Evolutionary conservation across 768 basidiomycete species (phyloP), one percentile per base, ranked within the genome.

Genomic region (Lentinus brumalis): DNA sequence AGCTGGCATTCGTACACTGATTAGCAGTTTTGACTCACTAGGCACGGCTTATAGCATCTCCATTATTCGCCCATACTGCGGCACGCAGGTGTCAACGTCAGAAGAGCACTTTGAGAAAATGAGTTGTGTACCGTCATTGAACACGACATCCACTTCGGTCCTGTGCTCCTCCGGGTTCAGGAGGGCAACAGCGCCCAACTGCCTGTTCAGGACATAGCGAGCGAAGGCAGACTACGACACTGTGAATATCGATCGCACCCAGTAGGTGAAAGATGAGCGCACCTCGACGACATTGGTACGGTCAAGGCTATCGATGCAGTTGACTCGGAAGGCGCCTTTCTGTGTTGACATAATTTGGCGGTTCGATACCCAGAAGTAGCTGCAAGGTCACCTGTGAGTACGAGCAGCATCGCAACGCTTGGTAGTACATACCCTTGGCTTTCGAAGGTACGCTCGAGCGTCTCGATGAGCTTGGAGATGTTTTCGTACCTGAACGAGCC

Each of bases 51-150:
- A 97, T 92, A 5, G 93, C 90, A 71, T 99, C 97, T 0, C 97
- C 97, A 66, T 98, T 98, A 70, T 98, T 97, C 2, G 97, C 97
- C 97, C 97, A 99, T 16, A 94, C 92, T 92, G 61, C 12, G 29
- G 16, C n/a, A 56, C 47, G 49, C 18, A 18, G 7, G 5, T 39
- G 54, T 60, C 44, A 64, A 38, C 16, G 35, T 14, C 14, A 32
- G 31, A 14, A 30, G 15, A n/a, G 44, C 26, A 11, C 15, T 15
- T 42, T 2, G 46, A 38, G 31, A 29, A 40, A 12, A 14, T 31
- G 45, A 38, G 47, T 9, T 71, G 65, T 73, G 44, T 53, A 91
- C 91, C 85, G 71, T 92, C 86, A 64, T 93, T 96, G 71, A 96
- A 92, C 16, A 86, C 82, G 16, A 84, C 66, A 66, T 96, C 93